phyloP scores from a whole-genome alignment of 2,329 filamentous ascomycete species.

The Setomelanomma holmii region DNA sequence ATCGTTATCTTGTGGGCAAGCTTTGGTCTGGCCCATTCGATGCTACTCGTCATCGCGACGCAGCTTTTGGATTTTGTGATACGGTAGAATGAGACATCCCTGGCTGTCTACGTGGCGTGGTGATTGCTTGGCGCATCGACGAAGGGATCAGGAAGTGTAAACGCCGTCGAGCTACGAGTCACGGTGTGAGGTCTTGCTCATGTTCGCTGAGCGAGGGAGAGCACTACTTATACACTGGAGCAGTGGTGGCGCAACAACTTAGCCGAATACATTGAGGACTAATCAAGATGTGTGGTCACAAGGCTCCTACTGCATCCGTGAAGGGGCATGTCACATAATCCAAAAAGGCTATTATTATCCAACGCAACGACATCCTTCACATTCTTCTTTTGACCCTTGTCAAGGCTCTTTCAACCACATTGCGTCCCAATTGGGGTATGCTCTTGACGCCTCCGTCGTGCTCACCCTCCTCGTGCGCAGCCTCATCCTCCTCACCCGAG shows the following conservation, averaged over 20 bases:
- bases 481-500: slow-evolving; percentile 24
- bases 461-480: slow-evolving; percentile 16
- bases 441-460: slow-evolving; percentile 29
- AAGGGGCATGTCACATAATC: background rate
- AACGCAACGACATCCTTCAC: slow-evolving; percentile 36
- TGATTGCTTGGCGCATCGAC: too few relatives aligned
- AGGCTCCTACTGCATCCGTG: background rate
- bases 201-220: too few relatives aligned
- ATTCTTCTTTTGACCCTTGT: slow-evolving; percentile 46
- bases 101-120: too few relatives aligned
- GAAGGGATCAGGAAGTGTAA: too few relatives aligned
- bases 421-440: slow-evolving; percentile 44
- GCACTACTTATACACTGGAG: background rate
- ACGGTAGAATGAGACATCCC: too few relatives aligned
- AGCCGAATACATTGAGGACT: background rate
- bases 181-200: too few relatives aligned
- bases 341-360: background rate
- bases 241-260: background rate
- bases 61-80: too few relatives aligned
- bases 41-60: too few relatives aligned
- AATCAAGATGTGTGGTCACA: background rate
- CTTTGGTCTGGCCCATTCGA: too few relatives aligned
- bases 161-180: too few relatives aligned
- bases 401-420: slow-evolving; percentile 45
- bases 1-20: too few relatives aligned